Evolutionary conservation across 768 basidiomycete genomes (phyloP), one percentile per base, ranked within the genome.

Genomic region (Kwoniella europaea): DNA sequence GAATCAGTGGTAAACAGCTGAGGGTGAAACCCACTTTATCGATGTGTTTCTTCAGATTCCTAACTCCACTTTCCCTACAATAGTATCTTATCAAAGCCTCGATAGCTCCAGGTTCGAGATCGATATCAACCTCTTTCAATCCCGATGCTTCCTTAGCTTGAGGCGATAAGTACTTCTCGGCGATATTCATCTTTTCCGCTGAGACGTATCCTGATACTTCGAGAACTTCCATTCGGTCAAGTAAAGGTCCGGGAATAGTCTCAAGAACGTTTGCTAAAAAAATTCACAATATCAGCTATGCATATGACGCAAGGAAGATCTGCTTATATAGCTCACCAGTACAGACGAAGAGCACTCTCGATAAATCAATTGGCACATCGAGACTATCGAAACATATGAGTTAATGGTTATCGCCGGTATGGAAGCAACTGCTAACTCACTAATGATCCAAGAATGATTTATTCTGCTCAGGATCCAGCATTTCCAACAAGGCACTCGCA

Each of bases 21-120:
- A 10, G 35, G 22, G 18, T 35, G 15, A 43, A 20, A 67, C 72
- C 63, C 67, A 93, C 94, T 90, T 98, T 98, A 80, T 99, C 96
- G 65, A 99, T 96, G 78, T 95, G 92, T 85, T 99, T 98, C 89
- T 98, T 98, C 82, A 99, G 80, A 80, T 94, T 94, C 60, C 97
- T 87, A 41, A 99, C 97, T 55, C 97, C 97, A 76, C 93, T 96
- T 86, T 99, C 97, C 24, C 97, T 88, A 82, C 93, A 95, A 84
- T 98, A 98, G 83, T 94, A 98, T 82, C 95, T 92, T 85, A 99
- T 98, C 63, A 99, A 87, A 12, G 89, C 85, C 75, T 95, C 93
- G 56, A 98, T 90, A 0, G 94, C 89, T 10, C 88, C 86, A 6
- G 88, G 87, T 20, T 92, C 90, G 16, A 99, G 85, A 64, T 87